Conservation (phyloP, 129 eudicot genomes). For the Logfia minima region DNA sequence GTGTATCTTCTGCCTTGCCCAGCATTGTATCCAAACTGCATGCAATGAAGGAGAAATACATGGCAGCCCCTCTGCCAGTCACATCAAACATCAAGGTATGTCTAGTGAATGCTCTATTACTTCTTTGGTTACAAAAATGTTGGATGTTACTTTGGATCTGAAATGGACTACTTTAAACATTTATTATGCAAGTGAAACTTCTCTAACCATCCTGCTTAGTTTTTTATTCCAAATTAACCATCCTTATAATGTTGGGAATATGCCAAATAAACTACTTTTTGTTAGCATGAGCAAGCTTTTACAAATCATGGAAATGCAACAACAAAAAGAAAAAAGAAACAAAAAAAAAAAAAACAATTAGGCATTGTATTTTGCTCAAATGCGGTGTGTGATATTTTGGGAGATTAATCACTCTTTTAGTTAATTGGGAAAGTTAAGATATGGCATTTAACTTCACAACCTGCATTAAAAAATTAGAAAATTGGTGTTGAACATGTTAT, state of each 20-base stretch:
- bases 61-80: slow-evolving; percentile 54
- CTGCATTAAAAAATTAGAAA: background rate
- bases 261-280: background rate
- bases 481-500: background rate
- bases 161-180: background rate
- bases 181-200: background rate
- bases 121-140: background rate
- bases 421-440: background rate
- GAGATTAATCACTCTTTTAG: no score
- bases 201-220: background rate
- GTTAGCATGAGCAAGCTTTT: background rate
- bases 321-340: no score
- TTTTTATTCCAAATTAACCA: background rate
- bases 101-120: background rate
- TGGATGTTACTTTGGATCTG: background rate
- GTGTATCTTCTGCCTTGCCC: slow-evolving; percentile 66
- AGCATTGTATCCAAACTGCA: slow-evolving; percentile 63
- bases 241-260: background rate
- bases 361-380: no score
- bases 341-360: no score
- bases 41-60: slow-evolving; percentile 76
- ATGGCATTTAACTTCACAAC: background rate
- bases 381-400: no score
- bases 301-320: background rate
- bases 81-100: slow-evolving; percentile 67